Conservation (phyloP, 1,284 basidiomycete species). For the Rhodotorula sp. region DNA sequence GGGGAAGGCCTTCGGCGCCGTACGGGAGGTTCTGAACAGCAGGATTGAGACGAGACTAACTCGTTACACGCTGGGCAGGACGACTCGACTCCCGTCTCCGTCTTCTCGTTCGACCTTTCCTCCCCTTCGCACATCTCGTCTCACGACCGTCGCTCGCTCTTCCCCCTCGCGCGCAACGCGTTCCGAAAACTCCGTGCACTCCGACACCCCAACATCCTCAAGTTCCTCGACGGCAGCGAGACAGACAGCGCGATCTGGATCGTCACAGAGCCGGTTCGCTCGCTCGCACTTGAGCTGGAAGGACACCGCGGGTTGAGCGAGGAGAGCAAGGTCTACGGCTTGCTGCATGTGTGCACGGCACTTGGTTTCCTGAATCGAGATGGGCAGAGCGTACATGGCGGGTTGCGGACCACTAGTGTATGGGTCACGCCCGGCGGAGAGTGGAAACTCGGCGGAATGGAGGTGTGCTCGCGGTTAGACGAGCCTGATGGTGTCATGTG, state of each 20-base stretch:
- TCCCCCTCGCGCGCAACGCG: slow-evolving; percentile 84
- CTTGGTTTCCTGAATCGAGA: slow-evolving; percentile 83
- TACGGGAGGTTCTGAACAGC: too few relatives aligned
- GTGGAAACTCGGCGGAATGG: slow-evolving; percentile 94
- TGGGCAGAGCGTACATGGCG: slow-evolving; percentile 82
- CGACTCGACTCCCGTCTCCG: slow-evolving; percentile 74
- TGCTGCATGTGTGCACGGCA: slow-evolving; percentile 62
- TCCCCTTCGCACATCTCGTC: slow-evolving; percentile 58
- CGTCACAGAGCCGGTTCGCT: slow-evolving; percentile 87
- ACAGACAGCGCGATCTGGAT: slow-evolving; percentile 84
- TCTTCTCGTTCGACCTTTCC: slow-evolving; percentile 67
- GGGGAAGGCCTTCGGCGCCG: too few relatives aligned
- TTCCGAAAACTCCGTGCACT: slow-evolving; percentile 85
- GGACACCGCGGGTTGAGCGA: slow-evolving; percentile 2
- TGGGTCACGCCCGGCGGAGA: slow-evolving; percentile 90
- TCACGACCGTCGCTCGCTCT: slow-evolving; percentile 56
- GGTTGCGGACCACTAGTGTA: slow-evolving; percentile 71
- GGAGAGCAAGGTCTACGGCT: slow-evolving; percentile 32
- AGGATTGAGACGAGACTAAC: not conserved
- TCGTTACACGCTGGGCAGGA: slow-evolving; percentile 59
- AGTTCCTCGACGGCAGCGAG: slow-evolving; percentile 75
- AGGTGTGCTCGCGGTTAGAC: slow-evolving; percentile 75
- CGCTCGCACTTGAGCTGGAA: slow-evolving; percentile 54
- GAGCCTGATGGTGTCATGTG: slow-evolving; percentile 75
- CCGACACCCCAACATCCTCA: slow-evolving; percentile 92